phyloP scores from a whole-genome alignment of 805 yeast species.

The Starmerella apis region DNA sequence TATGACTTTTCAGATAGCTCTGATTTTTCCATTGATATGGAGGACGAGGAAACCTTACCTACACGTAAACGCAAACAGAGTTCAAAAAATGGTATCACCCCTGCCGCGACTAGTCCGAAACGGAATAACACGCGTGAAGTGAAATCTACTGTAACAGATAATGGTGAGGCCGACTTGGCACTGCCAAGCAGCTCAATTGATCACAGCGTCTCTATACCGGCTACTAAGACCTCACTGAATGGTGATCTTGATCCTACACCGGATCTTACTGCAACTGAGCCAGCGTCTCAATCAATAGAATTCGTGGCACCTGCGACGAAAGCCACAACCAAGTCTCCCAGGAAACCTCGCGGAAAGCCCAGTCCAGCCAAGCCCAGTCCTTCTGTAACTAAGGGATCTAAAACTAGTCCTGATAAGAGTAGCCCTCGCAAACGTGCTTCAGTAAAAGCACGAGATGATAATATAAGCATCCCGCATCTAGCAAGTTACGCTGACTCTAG shows the following conservation, averaged over 20 bases:
- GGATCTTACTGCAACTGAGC: no score
- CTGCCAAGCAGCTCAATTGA: no score
- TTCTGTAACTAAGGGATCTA: not conserved
- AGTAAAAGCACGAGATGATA: not conserved
- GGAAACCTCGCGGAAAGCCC: not conserved
- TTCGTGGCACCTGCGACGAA: no score
- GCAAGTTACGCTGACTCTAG: not conserved
- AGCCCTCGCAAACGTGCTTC: not conserved
- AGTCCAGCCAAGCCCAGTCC: not conserved
- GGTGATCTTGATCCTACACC: not conserved
- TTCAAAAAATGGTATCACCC: not conserved
- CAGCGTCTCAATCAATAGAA: no score
- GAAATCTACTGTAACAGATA: no score
- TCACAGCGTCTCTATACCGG: no score
- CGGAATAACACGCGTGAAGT: not conserved
- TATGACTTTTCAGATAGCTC: not conserved
- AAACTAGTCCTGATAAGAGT: not conserved
- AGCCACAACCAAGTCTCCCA: not conserved
- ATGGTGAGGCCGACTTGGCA: not conserved
- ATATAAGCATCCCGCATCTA: not conserved
- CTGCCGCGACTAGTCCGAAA: not conserved
- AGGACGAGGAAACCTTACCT: constrained; percentile 1
- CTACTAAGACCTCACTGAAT: no score
- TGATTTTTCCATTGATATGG: not conserved
- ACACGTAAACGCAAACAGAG: not conserved